These are phyloP conservation scores for Postia placenta DNA, from an alignment of 768 basidiomycete species.

Conservation along the genomic window DNA sequence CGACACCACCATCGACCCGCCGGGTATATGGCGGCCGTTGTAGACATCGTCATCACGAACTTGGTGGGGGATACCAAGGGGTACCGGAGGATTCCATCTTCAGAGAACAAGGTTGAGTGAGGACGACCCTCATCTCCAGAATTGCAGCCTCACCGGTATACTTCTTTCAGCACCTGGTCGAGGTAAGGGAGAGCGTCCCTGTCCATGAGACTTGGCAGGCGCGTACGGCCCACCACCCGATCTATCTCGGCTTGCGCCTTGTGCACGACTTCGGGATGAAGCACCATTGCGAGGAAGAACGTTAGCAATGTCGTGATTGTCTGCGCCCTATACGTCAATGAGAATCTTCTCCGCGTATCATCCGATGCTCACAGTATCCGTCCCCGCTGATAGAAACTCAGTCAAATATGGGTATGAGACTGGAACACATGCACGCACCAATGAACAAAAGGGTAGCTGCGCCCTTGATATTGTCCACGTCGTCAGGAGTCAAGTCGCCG, in stretches of 20 bases:
- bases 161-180: neutral
- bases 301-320: neutral
- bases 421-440: neutral
- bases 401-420: neutral
- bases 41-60: too few relatives aligned
- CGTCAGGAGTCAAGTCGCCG: neutral
- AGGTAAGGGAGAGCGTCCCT: neutral
- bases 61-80: neutral
- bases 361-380: neutral
- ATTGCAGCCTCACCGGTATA: neutral
- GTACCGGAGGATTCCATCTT: neutral
- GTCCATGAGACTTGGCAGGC: neutral
- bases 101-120: neutral
- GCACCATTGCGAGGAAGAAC: neutral
- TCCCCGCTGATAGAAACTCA: neutral
- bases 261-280: neutral
- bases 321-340: neutral
- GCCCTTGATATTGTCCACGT: neutral
- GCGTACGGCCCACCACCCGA: neutral
- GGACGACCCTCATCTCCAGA: neutral
- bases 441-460: neutral
- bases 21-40: too few relatives aligned
- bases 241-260: neutral
- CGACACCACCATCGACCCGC: too few relatives aligned
- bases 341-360: neutral